Base-by-base conservation (phyloP, 208 protist species). In the Trypanosomatidae sp. region DNA sequence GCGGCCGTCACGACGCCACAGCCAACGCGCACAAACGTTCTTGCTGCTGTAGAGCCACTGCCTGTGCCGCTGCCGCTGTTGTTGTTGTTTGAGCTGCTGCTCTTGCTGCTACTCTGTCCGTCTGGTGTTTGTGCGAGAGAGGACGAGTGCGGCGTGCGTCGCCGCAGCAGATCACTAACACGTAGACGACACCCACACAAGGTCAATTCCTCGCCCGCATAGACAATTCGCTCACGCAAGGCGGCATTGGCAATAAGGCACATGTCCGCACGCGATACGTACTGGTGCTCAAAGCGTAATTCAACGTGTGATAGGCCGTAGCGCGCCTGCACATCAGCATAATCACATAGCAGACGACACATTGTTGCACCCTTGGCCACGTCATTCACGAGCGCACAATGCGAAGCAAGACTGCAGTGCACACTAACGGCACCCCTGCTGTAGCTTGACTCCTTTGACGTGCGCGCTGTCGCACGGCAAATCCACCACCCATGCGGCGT, bases 271-370 rank as follows among this genome's bases (percentile, higher is more conserved):
- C 84, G 72, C 16, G 70, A 71, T 32, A 93, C 42, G 48, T 66
- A 78, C 62, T 88, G 78, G 43, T 71, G 59, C 21, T 74, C 71
- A 52, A 89, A 74, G 19, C 73, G 53, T 25, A 93, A 42, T 60
- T 90, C 71, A 23, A 86, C 65, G 46, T 89, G 76, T n/a, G 78
- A 82, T 6, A 88, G 60, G 0, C 83, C 83, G 50, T 78, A 92
- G 32, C 75, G 72, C 22, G 61, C 45, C 18, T 69, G 49, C 37
- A 76, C 79, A 27, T 86, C 72, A 20, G 56, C 56, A 53, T 82
- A 87, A 2, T 53, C 54, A 25, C 42, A 27, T 10, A 92, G 33
- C 18, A 86, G 60, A 38, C 65, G 64, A 15, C 68, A 73, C 49
- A 75, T 70, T 2, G 69, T 53, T 11, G 64, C 74, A 19, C 72